phyloP scores from a whole-genome alignment of 2,329 filamentous ascomycete genomes.

The Aspergillus chevalieri region DNA sequence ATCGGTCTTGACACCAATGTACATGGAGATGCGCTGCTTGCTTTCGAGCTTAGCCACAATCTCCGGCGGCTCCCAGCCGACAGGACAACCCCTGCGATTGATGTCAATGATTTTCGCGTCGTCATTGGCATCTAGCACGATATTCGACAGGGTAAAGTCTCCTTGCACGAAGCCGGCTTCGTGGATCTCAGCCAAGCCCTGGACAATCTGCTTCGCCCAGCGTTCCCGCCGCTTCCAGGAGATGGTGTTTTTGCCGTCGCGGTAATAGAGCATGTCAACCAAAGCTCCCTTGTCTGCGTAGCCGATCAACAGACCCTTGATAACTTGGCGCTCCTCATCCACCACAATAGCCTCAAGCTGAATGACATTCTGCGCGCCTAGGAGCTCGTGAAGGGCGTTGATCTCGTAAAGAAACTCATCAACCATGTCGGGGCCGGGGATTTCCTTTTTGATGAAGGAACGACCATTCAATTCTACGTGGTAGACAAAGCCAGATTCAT shows the following conservation, averaged over 20 bases:
- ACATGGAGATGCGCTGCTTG: constrained; percentile 88
- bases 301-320: constrained; percentile 85
- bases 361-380: constrained; percentile 70
- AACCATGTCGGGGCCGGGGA: constrained; percentile 87
- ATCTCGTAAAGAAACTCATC: constrained; percentile 98
- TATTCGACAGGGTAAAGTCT: constrained; percentile 95
- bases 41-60: constrained; percentile 77
- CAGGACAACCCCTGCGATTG: constrained; percentile 91
- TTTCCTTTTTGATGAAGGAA: constrained; percentile 92
- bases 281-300: constrained; percentile 82
- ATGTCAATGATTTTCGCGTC: constrained; percentile 98
- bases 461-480: constrained; percentile 67
- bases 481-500: constrained; percentile 96
- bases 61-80: constrained; percentile 96
- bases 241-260: constrained; percentile 57
- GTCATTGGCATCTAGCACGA: constrained; percentile 78
- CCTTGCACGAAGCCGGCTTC: constrained; percentile 95
- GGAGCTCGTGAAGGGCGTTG: constrained; percentile 79
- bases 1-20: constrained; percentile 96
- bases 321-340: constrained; percentile 63
- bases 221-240: constrained; percentile 69
- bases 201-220: constrained; percentile 88
- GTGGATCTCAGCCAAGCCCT: constrained; percentile 85
- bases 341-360: constrained; percentile 81
- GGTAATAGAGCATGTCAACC: constrained; percentile 73